Percentiles rank a stretch among this genome's conserved stretches.
Conservation (phyloP, 805 yeast species). For the Nematodospora valgi region DNA sequence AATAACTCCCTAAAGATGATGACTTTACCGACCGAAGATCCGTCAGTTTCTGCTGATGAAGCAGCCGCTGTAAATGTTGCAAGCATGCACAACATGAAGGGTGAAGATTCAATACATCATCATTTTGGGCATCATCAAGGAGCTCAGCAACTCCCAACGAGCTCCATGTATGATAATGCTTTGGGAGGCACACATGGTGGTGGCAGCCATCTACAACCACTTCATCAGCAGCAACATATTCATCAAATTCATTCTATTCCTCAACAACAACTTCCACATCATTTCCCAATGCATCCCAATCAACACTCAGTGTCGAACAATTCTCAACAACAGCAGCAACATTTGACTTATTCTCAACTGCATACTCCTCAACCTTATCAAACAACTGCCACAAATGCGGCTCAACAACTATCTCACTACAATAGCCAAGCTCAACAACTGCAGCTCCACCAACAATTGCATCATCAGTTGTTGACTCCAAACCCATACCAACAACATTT, state of each 20-base stretch:
- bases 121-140: slow-evolving; percentile 8
- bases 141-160: slow-evolving; percentile 3
- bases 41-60: slow-evolving; percentile 16
- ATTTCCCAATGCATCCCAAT: slow-evolving; percentile 11
- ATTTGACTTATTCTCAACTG: slow-evolving; percentile 4
- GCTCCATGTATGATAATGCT: too few relatives aligned
- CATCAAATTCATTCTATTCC: too few relatives aligned
- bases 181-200: too few relatives aligned
- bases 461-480: slow-evolving; percentile 10
- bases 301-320: slow-evolving; percentile 7
- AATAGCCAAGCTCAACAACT: slow-evolving; percentile 14
- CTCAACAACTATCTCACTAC: slow-evolving; percentile 6
- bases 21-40: slow-evolving; percentile 8
- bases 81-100: slow-evolving; percentile 7
- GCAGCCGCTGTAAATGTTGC: slow-evolving; percentile 17
- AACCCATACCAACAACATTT: slow-evolving; percentile 10
- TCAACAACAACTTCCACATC: slow-evolving; percentile 10
- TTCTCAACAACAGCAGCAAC: slow-evolving; percentile 9
- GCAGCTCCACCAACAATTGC: slow-evolving; percentile 11
- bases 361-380: slow-evolving; percentile 9
- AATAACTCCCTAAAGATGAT: slow-evolving; percentile 4
- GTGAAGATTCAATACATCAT: slow-evolving; percentile 6
- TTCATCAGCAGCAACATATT: slow-evolving; percentile 7
- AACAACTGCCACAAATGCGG: slow-evolving; percentile 6
- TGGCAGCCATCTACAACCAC: slow-evolving; percentile 7